Base-by-base conservation (phyloP, 306 rosid species). In the Hippophae gyantsensis region DNA sequence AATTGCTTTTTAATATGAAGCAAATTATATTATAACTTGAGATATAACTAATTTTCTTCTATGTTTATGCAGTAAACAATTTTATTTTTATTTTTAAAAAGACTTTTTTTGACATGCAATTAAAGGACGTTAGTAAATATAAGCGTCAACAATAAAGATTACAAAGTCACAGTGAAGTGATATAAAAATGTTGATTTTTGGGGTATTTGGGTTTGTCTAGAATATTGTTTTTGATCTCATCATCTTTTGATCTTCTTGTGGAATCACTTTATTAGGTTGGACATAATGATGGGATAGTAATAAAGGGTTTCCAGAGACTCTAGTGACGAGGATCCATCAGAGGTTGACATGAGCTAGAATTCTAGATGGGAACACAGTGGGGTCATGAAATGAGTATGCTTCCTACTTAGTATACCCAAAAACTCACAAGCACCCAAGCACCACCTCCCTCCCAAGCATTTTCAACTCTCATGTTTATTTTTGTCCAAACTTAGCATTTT, bases 161-260 rank as follows among this genome's bases (percentile, higher is more conserved):
- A 67, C 23, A 18, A 18, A 18, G 23, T 18, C 23, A 18, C 43
- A 61, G 63, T 57, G 62, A 58, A 43, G 68, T 73, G 72, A 57
- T 65, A 62, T 72, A 64, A 69, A 63, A 13, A 48, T 58, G 68
- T 52, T 61, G 60, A 78, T 72, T 79, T 78, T 65, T 75, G 82
- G 84, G 70, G 71, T 84, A 79, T 69, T 65, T 63, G 72, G 70
- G 64, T 65, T 79, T 78, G 80, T 63, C 64, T 73, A 13, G 79
- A 73, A 67, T 56, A n/a, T 53, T 71, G 63, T 75, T 72, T 79
- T 41, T 12, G 62, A 72, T 53, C 11, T 43, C 42, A 11, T 42
- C 13, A 48, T 41, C 71, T 59, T 45, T 43, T 54, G 62, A 60
- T 62, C 60, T 48, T 62, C 69, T 13, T 12, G 38, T 51, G 73